Evolutionary conservation across 192 early-diverging fungal genomes (phyloP).

Genomic region (Coemansia sp.): DNA sequence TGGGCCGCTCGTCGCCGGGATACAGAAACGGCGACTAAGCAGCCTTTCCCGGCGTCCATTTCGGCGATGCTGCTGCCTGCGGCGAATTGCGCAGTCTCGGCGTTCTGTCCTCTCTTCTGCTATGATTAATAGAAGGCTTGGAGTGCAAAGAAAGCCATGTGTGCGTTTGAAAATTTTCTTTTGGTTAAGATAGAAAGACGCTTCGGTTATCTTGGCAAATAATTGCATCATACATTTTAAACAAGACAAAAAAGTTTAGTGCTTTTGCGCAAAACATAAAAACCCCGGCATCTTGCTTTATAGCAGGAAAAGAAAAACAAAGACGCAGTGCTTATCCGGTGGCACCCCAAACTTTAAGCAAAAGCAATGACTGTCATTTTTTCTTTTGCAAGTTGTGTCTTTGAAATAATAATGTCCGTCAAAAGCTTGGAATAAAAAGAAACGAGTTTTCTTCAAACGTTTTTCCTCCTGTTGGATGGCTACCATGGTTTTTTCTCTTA

Average conservation of each 20-base stretch:
- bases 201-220: not conserved
- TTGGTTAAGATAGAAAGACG: not conserved
- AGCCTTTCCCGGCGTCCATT: too few relatives aligned
- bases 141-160: too few relatives aligned
- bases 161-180: too few relatives aligned
- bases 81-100: not conserved
- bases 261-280: not conserved
- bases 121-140: not conserved
- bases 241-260: not conserved
- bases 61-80: not conserved
- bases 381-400: not conserved
- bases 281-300: not conserved
- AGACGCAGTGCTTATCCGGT: not conserved
- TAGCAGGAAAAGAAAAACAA: not conserved
- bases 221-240: not conserved
- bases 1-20: constrained; percentile 14
- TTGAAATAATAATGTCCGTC: not conserved
- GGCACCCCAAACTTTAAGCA: not conserved
- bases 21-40: not conserved
- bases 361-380: not conserved
- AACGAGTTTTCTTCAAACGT: not conserved
- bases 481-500: not conserved
- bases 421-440: not conserved
- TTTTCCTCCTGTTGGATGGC: not conserved
- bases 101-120: not conserved